Percentiles rank a stretch among this genome's conserved stretches.
Evolutionary conservation across 768 basidiomycete genomes (phyloP).

Genomic region (Porpolomopsis calyptriformis): DNA sequence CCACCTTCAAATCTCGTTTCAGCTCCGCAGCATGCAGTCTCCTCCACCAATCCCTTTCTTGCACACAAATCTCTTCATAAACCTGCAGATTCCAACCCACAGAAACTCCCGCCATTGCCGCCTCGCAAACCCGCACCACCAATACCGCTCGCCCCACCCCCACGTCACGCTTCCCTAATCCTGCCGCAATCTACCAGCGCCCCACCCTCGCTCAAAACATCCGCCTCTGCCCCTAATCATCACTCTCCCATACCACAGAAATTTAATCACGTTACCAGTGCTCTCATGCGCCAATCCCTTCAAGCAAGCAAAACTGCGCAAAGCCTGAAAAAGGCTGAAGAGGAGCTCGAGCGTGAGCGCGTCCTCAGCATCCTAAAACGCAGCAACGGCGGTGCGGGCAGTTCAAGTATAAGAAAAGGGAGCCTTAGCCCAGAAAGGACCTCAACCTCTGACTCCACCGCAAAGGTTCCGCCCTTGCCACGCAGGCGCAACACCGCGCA

Average conservation of each 20-base stretch:
- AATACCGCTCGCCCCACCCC: constrained; percentile 24
- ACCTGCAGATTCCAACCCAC: background rate
- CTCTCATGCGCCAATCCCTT: constrained; percentile 62
- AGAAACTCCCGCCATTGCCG: constrained; percentile 37
- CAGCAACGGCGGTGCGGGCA: constrained; percentile 22
- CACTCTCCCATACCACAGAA: constrained; percentile 10
- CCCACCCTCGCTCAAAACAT: constrained; percentile 10
- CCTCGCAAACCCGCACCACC: constrained; percentile 36
- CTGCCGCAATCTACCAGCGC: no score
- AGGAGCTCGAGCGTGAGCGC: constrained; percentile 56
- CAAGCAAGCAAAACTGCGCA: constrained; percentile 66
- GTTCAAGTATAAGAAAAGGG: constrained; percentile 21
- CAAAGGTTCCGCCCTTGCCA: constrained; percentile 5
- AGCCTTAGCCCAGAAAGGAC: constrained; percentile 9
- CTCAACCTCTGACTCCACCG: background rate
- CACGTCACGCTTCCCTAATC: constrained; percentile 25
- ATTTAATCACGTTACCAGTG: constrained; percentile 42
- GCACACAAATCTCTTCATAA: constrained; percentile 11
- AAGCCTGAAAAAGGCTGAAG: constrained; percentile 58
- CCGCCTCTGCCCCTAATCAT: constrained; percentile 9
- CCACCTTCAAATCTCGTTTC: constrained; percentile 6
- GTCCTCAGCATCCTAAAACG: constrained; percentile 65
- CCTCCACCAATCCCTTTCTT: constrained; percentile 14
- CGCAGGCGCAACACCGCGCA: constrained; percentile 2
- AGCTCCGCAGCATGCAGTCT: constrained; percentile 2